Percentiles rank a stretch among this genome's conserved stretches.
These are phyloP conservation scores for Trametes versicolor DNA, from an alignment of 1,284 basidiomycete species.

Conservation along the genomic window DNA sequence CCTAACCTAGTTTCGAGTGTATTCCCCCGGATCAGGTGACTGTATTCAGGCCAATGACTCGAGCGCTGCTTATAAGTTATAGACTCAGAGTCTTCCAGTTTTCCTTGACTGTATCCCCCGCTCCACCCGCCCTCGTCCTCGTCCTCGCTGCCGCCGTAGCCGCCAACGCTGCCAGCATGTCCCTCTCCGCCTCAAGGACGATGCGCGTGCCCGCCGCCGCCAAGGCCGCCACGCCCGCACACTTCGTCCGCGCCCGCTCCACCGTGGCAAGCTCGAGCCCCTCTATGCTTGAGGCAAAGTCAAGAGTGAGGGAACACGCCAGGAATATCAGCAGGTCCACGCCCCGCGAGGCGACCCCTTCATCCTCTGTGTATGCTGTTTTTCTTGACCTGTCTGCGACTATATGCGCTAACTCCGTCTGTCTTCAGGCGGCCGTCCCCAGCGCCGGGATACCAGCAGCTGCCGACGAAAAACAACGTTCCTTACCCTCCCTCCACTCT, in stretches of 20 bases:
- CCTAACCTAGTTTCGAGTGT: conserved; percentile 9
- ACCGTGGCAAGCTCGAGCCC: conserved; percentile 51
- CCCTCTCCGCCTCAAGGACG: conserved; percentile 40
- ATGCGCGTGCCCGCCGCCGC: conserved; percentile 57
- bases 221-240: conserved; percentile 50
- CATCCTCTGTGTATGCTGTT: conserved; percentile 60
- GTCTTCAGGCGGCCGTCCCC: conserved; percentile 68
- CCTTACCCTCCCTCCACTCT: conserved; percentile 52
- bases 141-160: conserved; percentile 21
- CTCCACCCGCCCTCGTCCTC: conserved; percentile 12
- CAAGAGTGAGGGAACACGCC: conserved; percentile 75
- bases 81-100: conserved; percentile 24
- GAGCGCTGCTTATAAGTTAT: conserved; percentile 23
- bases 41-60: conserved; percentile 28
- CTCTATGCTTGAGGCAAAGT: conserved; percentile 75
- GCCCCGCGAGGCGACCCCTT: conserved; percentile 61
- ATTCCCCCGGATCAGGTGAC: conserved; percentile 29
- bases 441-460: conserved; percentile 72
- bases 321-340: conserved; percentile 76
- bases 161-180: conserved; percentile 33
- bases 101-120: conserved; percentile 26
- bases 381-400: conserved; percentile 2
- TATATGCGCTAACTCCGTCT: conserved; percentile 11
- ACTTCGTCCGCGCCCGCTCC: conserved; percentile 62
- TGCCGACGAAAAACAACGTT: conserved; percentile 63